Evolutionary conservation across 805 yeast genomes (phyloP), one percentile per base, ranked within the genome.

Genomic region (Kazachstania africana): DNA sequence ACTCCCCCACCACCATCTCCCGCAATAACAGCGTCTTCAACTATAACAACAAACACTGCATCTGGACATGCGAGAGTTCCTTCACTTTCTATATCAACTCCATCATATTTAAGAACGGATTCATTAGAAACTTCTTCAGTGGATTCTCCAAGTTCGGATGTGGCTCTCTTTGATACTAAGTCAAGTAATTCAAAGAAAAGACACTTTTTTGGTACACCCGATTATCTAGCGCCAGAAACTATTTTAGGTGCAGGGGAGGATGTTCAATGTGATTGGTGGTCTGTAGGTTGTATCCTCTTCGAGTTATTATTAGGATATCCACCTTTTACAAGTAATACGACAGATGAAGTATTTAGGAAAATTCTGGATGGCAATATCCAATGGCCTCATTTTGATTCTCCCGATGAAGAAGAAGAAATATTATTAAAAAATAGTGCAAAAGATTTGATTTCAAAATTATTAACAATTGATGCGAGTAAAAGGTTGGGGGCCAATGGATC

Each of bases 191-290:
- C 69, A 32, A 61, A 66, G 16, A 70, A 75, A 44, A 70, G 68
- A 38, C n/a, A n/a, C n/a, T 87, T 88, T 46, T 94, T 85, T 20
- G 99, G 99, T 0, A 91, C 99, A 0, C 99, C 99, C 0, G 98
- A 91, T 53, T 91, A 91, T 55, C 67, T 93, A 24, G 94, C 99
- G 0, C 99, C 99, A 0, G 99, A 91, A 51, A 87, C 95, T 0
- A 84, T 91, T 38, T 63, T 69, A 26, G 97, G 96, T 24, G 64
- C 68, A 1, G 78, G 81, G 0, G 95, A 88, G 51, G 81, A 76
- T 38, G 85, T 75, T 40, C 70, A 76, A 17, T 39, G 57, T 39
- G 62, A 57, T 42, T 75, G 98, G 98, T 91, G 99, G 99, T 83
- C 97, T 2, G 71, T 88, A 21, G 99, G 99, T 0, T 88, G 97